phyloP scores from a whole-genome alignment of 192 early-diverging fungal genomes.

The Backusella circina region DNA sequence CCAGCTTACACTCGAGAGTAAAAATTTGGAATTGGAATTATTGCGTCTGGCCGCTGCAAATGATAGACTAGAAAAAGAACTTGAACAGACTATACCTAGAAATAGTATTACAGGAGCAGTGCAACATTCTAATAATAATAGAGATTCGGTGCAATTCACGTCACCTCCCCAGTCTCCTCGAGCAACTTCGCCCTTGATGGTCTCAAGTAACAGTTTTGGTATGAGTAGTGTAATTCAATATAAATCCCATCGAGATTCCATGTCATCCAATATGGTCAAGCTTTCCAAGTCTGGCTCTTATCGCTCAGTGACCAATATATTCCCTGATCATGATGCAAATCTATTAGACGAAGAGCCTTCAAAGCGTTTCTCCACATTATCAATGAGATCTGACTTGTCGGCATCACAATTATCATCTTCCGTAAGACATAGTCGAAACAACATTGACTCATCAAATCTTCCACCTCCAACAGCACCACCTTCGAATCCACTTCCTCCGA shows the following conservation, averaged over 20 bases:
- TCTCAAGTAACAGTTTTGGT: background rate
- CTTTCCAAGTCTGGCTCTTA: conserved; percentile 7
- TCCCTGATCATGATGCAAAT: background rate
- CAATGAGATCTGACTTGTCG: background rate
- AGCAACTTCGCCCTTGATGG: conserved; percentile 3
- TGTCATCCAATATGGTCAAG: background rate
- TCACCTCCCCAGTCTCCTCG: conserved; percentile 21
- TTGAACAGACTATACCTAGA: conserved; percentile 27
- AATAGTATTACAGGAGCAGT: background rate
- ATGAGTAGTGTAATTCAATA: background rate
- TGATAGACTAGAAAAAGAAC: conserved; percentile 32
- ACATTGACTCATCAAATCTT: background rate
- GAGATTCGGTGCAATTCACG: background rate
- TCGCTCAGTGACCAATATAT: background rate
- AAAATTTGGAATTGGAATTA: conserved; percentile 23
- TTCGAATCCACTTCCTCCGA: conserved; percentile 25
- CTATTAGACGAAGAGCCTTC: background rate
- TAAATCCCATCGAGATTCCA: background rate
- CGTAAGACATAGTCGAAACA: background rate
- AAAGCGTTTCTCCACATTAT: background rate
- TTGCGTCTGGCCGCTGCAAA: conserved; percentile 23
- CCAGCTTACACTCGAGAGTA: conserved; percentile 17
- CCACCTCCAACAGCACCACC: conserved; percentile 30
- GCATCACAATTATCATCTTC: background rate
- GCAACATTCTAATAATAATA: background rate